Percentiles rank a stretch among this genome's conserved stretches.
Conservation (phyloP, 495 filamentous ascomycete genomes). For the Oleoguttula mirabilis region DNA sequence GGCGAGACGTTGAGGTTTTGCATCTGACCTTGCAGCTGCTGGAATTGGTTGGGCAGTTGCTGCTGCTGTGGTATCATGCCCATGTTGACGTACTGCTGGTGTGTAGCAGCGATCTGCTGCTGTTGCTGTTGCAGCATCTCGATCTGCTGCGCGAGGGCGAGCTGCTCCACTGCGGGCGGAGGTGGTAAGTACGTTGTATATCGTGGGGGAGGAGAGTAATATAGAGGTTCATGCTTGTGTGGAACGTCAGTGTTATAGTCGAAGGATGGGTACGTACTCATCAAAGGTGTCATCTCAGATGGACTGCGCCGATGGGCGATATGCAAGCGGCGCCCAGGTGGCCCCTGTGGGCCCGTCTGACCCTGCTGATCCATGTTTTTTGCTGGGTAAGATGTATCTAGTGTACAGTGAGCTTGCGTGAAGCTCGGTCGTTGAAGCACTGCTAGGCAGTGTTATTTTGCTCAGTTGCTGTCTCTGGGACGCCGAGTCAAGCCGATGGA, state of each 20-base stretch:
- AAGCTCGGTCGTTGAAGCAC: too few relatives aligned
- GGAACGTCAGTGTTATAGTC: background rate
- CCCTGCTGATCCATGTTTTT: conserved; percentile 70
- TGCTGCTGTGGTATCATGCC: conserved; percentile 80
- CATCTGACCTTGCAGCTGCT: conserved; percentile 54
- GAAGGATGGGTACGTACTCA: conserved; percentile 89
- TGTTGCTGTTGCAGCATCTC: conserved; percentile 96
- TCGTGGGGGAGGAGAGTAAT: too few relatives aligned
- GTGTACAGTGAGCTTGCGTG: conserved; percentile 7
- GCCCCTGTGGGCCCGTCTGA: conserved; percentile 58
- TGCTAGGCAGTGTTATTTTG: too few relatives aligned
- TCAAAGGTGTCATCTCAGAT: conserved; percentile 92
- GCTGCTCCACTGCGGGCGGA: conserved; percentile 62
- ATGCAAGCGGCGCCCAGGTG: conserved; percentile 80
- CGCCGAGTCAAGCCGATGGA: too few relatives aligned
- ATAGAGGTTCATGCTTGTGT: too few relatives aligned
- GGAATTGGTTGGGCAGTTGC: conserved; percentile 55
- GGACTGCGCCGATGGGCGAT: conserved; percentile 96
- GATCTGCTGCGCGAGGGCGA: conserved; percentile 97
- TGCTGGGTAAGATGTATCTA: conserved; percentile 1
- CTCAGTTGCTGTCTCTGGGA: too few relatives aligned
- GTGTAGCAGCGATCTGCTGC: conserved; percentile 89
- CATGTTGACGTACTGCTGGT: conserved; percentile 97
- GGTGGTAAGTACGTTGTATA: background rate
- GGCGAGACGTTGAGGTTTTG: conserved; percentile 72